These are phyloP conservation scores for Saccharomycopsis malanga DNA, from an alignment of 805 yeast species.

Conservation along the genomic window DNA sequence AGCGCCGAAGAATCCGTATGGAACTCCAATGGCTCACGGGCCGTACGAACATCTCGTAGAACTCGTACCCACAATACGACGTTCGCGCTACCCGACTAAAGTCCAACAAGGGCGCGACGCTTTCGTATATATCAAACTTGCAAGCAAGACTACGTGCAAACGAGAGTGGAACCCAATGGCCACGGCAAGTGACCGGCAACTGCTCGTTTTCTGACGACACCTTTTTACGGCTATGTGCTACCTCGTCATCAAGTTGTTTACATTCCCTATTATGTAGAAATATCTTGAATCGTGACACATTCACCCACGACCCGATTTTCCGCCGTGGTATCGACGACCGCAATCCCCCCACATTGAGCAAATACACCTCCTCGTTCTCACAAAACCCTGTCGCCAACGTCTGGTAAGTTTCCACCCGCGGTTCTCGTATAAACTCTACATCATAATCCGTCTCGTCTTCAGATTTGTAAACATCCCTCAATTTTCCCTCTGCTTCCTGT, in stretches of 20 bases:
- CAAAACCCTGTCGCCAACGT: conserved; percentile 5
- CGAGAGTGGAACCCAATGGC: conserved; percentile 25
- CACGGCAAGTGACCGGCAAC: conserved; percentile 15
- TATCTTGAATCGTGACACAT: conserved; percentile 21
- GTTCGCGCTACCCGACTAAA: conserved; percentile 27
- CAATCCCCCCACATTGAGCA: conserved; percentile 13
- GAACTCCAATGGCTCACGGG: conserved; percentile 17
- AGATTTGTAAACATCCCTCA: background rate
- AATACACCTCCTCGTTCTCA: conserved; percentile 19
- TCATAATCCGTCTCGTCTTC: background rate
- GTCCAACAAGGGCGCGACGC: conserved; percentile 23
- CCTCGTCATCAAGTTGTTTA: conserved; percentile 6
- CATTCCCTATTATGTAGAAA: conserved; percentile 6
- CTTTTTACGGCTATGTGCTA: conserved; percentile 1
- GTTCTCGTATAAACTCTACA: background rate
- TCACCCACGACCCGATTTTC: conserved; percentile 26
- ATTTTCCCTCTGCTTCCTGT: too few species aligned
- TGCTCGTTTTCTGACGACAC: background rate
- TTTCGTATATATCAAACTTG: conserved; percentile 19
- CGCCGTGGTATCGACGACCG: conserved; percentile 18
- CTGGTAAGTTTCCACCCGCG: background rate
- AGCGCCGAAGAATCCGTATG: conserved; percentile 26
- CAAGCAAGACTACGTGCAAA: conserved; percentile 25
- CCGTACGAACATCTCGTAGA: conserved; percentile 26
- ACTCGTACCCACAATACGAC: conserved; percentile 24